Evolutionary conservation across 768 basidiomycete species (phyloP), one percentile per base, ranked within the genome.

Genomic region (Lactarius sp.): DNA sequence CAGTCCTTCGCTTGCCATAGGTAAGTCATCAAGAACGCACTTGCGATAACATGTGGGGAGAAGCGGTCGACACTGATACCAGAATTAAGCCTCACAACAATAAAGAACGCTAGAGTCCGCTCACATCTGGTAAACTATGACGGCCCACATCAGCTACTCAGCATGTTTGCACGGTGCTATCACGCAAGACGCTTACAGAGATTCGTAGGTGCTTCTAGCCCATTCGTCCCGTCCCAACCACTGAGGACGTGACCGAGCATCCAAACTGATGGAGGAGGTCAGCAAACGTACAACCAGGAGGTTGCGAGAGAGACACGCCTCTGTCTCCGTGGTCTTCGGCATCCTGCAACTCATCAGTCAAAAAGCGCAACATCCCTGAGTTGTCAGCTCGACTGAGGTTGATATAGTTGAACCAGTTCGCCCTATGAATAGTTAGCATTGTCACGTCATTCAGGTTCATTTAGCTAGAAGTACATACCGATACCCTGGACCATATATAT

Each of bases 351-450:
- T 91, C 87, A 63, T 89, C 85, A 6, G 89, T 90, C 66, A 92
- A 69, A 74, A 89, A 90, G 42, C 86, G 79, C 68, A 91, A 76
- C 84, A 90, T 87, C 22, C 89, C 88, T 50, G 86, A 90, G 46
- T 77, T 77, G 72, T 92, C 90, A 12, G 85, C 81, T 31, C 81
- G 71, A 27, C 84, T 84, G 70, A 88, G 79, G 68, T 91, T 88
- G 74, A 91, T 85, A 69, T 86, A 92, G 71, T 86, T 87, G 75
- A 90, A 88, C 66, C 81, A 84, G 71, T 92, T 92, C 13, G 84
- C 77, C 54, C 84, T 85, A 65, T 67, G 59, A 47, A 46, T 13
- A 51, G 44, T 49, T 36, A 16, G 41, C 9, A 52, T 20, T 33
- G 13, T 46, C 41, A 33, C 10, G 1, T 31, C 14, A 33, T 52